Evolutionary conservation across 805 yeast genomes (phyloP).

Genomic region (Hanseniaspora taiwanica): DNA sequence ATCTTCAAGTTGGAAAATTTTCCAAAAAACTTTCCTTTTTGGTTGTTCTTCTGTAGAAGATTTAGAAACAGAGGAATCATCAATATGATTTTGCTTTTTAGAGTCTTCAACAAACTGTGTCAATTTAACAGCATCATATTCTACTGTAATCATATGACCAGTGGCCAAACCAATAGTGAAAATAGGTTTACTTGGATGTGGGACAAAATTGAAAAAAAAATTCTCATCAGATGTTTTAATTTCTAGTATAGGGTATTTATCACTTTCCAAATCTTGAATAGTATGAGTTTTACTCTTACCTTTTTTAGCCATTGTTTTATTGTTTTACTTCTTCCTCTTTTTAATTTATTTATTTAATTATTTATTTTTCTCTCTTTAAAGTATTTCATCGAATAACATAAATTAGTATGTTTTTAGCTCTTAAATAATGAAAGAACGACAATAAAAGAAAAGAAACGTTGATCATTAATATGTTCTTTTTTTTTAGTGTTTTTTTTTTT

Average conservation of each 20-base stretch:
- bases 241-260: conserved; percentile 19
- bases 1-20: conserved; percentile 14
- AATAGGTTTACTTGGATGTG: conserved; percentile 62
- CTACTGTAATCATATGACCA: conserved; percentile 56
- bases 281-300: not conserved
- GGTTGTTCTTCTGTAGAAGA: not conserved
- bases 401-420: no score
- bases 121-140: conserved; percentile 40
- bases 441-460: no score
- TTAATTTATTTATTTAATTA: no score
- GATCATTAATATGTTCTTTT: no score
- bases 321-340: not conserved
- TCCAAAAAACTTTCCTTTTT: conserved; percentile 34
- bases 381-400: no score
- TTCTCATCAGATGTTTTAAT: conserved; percentile 37
- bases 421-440: no score
- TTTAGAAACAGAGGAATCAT: conserved; percentile 7
- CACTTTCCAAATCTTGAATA: conserved; percentile 2
- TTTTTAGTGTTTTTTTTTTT: no score
- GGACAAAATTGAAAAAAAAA: conserved; percentile 51
- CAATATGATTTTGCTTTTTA: conserved; percentile 15
- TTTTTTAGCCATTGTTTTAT: conserved; percentile 2
- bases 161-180: conserved; percentile 66
- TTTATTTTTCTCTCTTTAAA: no score
- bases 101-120: conserved; percentile 20